Conservation (phyloP, 208 protist species). For the Leishmania aethiopica region DNA sequence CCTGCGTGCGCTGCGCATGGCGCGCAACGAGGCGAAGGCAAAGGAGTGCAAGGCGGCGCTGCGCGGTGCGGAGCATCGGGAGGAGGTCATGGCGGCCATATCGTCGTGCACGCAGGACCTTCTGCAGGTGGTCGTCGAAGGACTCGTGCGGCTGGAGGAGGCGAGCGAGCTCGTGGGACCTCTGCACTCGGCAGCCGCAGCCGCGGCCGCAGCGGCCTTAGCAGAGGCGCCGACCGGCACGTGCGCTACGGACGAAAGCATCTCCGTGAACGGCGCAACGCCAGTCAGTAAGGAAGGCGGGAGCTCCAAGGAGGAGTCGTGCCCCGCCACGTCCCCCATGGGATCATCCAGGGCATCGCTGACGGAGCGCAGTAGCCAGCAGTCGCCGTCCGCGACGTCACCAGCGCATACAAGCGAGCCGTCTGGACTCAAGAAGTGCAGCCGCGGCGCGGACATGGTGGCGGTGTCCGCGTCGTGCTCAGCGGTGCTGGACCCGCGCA, state of each 20-base stretch:
- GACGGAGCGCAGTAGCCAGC: neutral
- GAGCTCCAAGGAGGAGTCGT: neutral
- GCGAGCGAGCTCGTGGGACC: slow-evolving; percentile 41
- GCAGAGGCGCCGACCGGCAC: neutral
- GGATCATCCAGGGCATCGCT: neutral
- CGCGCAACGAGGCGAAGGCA: slow-evolving; percentile 12
- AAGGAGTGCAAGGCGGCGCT: slow-evolving; percentile 11
- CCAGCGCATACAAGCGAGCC: neutral
- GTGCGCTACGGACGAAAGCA: neutral
- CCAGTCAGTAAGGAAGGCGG: neutral
- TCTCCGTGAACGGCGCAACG: neutral
- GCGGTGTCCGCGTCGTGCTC: slow-evolving; percentile 10
- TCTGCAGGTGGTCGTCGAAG: slow-evolving; percentile 77
- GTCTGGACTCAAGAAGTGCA: neutral
- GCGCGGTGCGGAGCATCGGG: neutral
- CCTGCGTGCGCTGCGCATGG: slow-evolving; percentile 20
- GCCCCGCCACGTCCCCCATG: neutral
- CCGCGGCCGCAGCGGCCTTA: neutral
- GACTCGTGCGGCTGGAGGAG: slow-evolving; percentile 75
- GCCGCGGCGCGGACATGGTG: neutral
- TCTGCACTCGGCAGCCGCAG: slow-evolving; percentile 11
- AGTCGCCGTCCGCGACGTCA: neutral
- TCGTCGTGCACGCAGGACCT: slow-evolving; percentile 55
- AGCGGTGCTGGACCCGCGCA: slow-evolving; percentile 45
- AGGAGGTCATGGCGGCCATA: slow-evolving; percentile 16